Conservation (phyloP, 2,329 filamentous ascomycete species). For the Zalaria obscura region DNA sequence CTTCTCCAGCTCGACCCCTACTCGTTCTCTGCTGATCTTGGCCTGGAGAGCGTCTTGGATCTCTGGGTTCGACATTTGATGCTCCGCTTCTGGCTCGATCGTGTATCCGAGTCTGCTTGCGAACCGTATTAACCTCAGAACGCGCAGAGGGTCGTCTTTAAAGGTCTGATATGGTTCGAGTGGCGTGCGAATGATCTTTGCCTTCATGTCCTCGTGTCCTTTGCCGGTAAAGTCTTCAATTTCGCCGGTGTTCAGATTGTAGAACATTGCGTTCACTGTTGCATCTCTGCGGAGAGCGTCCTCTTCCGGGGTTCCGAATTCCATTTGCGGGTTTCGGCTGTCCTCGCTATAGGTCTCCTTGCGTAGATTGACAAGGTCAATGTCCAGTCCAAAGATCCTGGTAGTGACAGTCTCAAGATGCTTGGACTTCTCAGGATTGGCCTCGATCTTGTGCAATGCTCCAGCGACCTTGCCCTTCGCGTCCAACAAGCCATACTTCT, state of each 20-base stretch:
- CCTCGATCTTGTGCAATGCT: slow-evolving; percentile 73
- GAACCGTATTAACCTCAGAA: slow-evolving; percentile 78
- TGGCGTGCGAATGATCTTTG: slow-evolving; percentile 66
- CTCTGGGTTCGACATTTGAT: slow-evolving; percentile 62
- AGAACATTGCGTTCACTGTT: slow-evolving; percentile 91
- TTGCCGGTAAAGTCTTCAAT: slow-evolving; percentile 73
- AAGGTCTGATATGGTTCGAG: slow-evolving; percentile 84
- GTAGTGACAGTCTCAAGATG: slow-evolving; percentile 87
- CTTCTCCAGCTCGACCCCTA: slow-evolving; percentile 80
- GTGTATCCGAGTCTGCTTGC: slow-evolving; percentile 68
- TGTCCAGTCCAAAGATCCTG: slow-evolving; percentile 69
- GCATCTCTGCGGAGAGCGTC: slow-evolving; percentile 83
- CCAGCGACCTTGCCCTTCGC: slow-evolving; percentile 46
- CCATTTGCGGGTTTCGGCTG: slow-evolving; percentile 79
- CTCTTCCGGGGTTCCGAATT: slow-evolving; percentile 84
- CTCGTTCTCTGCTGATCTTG: slow-evolving; percentile 86
- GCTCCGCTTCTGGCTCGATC: slow-evolving; percentile 56
- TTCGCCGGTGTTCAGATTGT: slow-evolving; percentile 65
- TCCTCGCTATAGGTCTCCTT: slow-evolving; percentile 86
- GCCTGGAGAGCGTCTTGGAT: slow-evolving; percentile 65
- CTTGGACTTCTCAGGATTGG: slow-evolving; percentile 93
- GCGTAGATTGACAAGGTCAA: slow-evolving; percentile 87
- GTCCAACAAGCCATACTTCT: slow-evolving; percentile 42
- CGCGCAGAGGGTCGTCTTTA: slow-evolving; percentile 79
- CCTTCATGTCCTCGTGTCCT: slow-evolving; percentile 61